Conservation (phyloP, 768 basidiomycete species). For the Podaxis sp. region DNA sequence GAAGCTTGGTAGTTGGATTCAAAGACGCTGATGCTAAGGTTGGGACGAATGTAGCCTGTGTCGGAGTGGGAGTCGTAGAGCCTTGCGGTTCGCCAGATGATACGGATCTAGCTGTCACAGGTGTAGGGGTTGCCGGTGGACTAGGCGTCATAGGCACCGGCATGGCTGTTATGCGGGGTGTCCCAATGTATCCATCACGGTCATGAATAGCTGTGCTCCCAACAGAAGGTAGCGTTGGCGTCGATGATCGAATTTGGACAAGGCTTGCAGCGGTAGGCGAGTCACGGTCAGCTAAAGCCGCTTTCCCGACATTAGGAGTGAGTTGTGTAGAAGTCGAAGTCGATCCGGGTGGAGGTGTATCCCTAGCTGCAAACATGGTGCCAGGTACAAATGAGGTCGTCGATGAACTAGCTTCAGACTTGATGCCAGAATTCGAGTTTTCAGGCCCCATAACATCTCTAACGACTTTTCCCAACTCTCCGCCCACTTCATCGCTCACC, state of each 20-base stretch:
- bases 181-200: background rate
- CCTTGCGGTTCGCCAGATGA: background rate
- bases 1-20: background rate
- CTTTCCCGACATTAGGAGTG: too few species aligned
- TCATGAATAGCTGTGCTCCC: background rate
- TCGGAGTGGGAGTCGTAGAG: background rate
- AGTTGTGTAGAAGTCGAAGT: background rate
- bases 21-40: background rate
- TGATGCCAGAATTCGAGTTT: too few species aligned
- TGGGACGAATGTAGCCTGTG: background rate
- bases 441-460: background rate
- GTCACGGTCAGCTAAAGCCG: background rate
- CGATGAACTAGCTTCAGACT: too few species aligned
- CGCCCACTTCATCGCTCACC: conserved; percentile 33
- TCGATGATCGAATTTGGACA: background rate
- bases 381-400: background rate
- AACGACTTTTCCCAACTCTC: conserved; percentile 14
- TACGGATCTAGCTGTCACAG: background rate
- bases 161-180: too few species aligned
- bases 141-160: background rate
- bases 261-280: background rate
- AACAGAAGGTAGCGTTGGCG: background rate
- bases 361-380: background rate
- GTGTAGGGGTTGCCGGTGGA: background rate
- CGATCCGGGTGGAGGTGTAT: background rate